Evolutionary conservation across 163 green algal genomes (phyloP), one percentile per base, ranked within the genome.

Genomic region (Volvox carteri): DNA sequence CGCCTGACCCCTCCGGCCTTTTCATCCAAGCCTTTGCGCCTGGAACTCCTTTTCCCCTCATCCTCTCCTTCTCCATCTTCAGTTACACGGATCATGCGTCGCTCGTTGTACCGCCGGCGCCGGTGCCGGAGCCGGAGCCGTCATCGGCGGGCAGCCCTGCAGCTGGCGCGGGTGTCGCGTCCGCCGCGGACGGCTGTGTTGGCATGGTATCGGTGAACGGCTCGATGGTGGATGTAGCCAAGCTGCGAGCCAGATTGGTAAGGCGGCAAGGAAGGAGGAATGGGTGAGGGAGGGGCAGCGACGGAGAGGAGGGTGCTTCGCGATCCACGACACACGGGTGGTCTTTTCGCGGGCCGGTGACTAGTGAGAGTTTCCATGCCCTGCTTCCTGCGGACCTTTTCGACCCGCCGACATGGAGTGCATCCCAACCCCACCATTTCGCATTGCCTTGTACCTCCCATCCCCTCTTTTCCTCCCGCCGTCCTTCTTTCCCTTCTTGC

Each of bases 51-150:
- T n/a, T n/a, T n/a, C 62, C n/a, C 62, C 62, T 44, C 44, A 23
- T 33, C n/a, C n/a, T 42, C 19, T 65, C 28, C 80, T 16, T 44
- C 42, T 16, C 6, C 1, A 35, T 37, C 50, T 33, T 68, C 90
- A 93, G 90, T 70, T 93, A 93, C 72, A 54, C 42, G 28, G 90
- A 93, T 19, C 86, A 92, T 37, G 62, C 87, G 8, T 30, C 35
- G 16, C 42, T 93, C 30, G 19, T 52, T 19, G 72, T 93, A 14
- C 86, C 90, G 1, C 81, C 86, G 28, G 75, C 90, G 2, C 58
- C 23, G 44, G 72, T 7, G 87, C 56, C 16, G 4, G 48, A 4
- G 62, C 50, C 4, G 70, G 5, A 4, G 5, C 76, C 77, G 14
- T n/a, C n/a, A n/a, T n/a, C 76, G 35, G 39, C 75, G 65, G 0